Base-by-base conservation (phyloP, 805 yeast species). In the Nakazawaea anatomiae region DNA sequence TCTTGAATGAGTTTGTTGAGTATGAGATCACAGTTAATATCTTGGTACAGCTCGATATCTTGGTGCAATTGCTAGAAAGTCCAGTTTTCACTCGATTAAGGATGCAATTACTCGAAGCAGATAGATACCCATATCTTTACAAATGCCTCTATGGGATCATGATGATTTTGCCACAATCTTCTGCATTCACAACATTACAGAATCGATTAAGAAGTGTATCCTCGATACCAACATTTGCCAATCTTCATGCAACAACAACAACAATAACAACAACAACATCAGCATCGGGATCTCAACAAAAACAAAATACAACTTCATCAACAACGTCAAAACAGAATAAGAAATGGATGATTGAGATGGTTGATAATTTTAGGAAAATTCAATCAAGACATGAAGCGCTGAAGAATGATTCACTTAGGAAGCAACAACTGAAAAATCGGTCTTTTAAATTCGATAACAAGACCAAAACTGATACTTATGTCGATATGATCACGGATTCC, bases 121-220 rank as follows among this genome's bases (percentile, higher is more conserved):
- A 84, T 45, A 80, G 77, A 55, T 77, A 87, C 62, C 96, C 95
- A 1, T 87, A 77, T 60, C 69, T 94, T 35, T 88, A 85, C 73
- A 89, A 89, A 62, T 87, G 96, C 48, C 75, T 94, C 32, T 94
- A 89, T 64, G 99, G 98, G 1, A 77, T 94, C 32, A 71, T 94
- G 53, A 94, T 94, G 99, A 75, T 94, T 5, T 68, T 94, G 46
- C 99, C 99, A 0, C 99, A 94, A 64, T 89, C 97, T 0, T 78
- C 88, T 10, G 96, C 98, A 0, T 94, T 89, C 63, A 82, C 78
- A n/a, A 81, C 87, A 0, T 73, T 94, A 56, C 85, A 85, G 56
- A 87, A 85, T 59, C 74, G 99, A 53, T 72, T 94, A 47, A 79
- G 78, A 46, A 73, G 87, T 38, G 77, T 86, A 29, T 71, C 79